Percentiles rank a stretch among this genome's conserved stretches.
Evolutionary conservation across 1,284 basidiomycete genomes (phyloP).

Genomic region (Cutaneotrichosporon spelunceum): DNA sequence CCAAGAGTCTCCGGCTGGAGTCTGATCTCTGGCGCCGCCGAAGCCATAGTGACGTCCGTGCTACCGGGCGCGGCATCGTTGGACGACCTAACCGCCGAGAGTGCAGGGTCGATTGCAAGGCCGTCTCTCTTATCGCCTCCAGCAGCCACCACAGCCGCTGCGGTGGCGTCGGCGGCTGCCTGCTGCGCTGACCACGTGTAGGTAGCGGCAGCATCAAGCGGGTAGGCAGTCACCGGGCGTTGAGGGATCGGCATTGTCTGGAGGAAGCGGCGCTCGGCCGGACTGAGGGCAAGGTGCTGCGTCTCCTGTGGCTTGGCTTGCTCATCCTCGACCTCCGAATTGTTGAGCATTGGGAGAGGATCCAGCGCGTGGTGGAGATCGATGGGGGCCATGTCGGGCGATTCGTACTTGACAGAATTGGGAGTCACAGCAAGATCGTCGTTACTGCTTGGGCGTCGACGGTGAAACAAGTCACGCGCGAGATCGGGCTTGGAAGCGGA

Average conservation of each 20-base stretch:
- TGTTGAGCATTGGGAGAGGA: conserved; percentile 17
- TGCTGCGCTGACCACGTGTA: conserved; percentile 13
- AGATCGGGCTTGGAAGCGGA: background rate
- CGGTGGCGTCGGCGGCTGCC: background rate
- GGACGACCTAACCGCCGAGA: conserved; percentile 36
- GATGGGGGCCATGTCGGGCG: conserved; percentile 16
- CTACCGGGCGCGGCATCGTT: conserved; percentile 11
- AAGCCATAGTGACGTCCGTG: conserved; percentile 6
- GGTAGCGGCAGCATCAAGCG: conserved; percentile 17
- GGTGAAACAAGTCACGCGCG: background rate
- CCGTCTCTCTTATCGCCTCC: conserved; percentile 15
- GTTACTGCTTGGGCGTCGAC: background rate
- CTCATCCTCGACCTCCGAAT: conserved; percentile 12
- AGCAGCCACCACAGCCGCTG: background rate
- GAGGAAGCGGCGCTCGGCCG: conserved; percentile 23
- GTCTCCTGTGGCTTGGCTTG: conserved; percentile 7
- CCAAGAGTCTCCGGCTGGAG: conserved; percentile 39
- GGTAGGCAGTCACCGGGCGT: conserved; percentile 28
- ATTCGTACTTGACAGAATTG: conserved; percentile 11
- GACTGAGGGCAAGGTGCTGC: conserved; percentile 14
- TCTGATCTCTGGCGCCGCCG: conserved; percentile 30
- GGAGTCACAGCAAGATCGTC: conserved; percentile 19
- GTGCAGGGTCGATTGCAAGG: conserved; percentile 33
- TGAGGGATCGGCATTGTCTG: conserved; percentile 20
- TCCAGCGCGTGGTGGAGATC: conserved; percentile 19